These are phyloP conservation scores for Turritis glabra DNA, from an alignment of 345 rosid species.

Conservation along the genomic window DNA sequence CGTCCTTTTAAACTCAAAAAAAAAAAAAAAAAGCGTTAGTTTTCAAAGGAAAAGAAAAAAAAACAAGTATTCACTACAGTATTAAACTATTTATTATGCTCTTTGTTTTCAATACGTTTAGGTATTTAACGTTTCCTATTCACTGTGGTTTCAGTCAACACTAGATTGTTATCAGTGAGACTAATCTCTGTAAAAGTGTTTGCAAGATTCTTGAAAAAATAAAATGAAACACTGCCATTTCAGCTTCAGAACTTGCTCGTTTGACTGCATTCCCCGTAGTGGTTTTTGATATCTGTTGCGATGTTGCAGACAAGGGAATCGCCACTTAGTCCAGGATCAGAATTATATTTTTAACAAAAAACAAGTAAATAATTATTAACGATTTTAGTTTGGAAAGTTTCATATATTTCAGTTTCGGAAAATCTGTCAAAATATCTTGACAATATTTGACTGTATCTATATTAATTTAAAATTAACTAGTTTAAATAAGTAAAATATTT, in stretches of 20 bases:
- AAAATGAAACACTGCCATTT: too few species aligned
- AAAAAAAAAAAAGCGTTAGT: background rate
- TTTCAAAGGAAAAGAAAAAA: background rate
- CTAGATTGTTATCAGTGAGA: background rate
- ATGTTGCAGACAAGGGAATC: too few species aligned
- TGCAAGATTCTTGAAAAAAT: background rate
- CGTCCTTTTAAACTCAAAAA: background rate
- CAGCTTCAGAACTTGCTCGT: background rate
- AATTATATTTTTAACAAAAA: too few species aligned
- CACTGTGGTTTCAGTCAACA: background rate
- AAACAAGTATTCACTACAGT: background rate
- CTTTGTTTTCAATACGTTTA: background rate
- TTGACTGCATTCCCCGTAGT: too few species aligned
- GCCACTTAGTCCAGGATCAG: too few species aligned
- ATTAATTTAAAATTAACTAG: background rate
- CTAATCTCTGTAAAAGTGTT: background rate
- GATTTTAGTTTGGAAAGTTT: background rate
- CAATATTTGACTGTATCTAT: background rate
- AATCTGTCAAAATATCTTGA: slow-evolving; percentile 11
- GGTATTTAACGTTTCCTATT: too few species aligned
- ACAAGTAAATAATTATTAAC: background rate
- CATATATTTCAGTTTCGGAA: background rate
- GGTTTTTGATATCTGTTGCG: too few species aligned
- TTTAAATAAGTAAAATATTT: background rate
- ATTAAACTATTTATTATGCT: background rate